Evolutionary conservation across 2,329 filamentous ascomycete species (phyloP).

Genomic region (Geosmithia putterillii): DNA sequence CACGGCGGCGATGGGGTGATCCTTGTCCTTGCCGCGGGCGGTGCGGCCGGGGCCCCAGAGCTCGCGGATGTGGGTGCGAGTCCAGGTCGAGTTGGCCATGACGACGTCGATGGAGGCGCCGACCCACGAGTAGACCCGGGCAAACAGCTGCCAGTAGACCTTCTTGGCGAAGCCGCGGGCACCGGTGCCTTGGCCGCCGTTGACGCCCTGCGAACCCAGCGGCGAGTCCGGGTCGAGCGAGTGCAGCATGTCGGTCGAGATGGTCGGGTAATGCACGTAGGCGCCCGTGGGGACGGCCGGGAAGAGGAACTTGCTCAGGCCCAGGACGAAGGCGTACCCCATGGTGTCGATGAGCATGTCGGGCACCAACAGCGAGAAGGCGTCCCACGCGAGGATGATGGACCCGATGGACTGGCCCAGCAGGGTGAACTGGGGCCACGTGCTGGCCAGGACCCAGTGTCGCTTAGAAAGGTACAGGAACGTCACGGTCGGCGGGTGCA

Average conservation of each 20-base stretch:
- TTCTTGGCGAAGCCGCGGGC: conserved; percentile 59
- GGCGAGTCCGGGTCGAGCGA: conserved; percentile 55
- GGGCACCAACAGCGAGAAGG: conserved; percentile 80
- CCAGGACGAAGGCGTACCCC: conserved; percentile 89
- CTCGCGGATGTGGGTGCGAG: conserved; percentile 65
- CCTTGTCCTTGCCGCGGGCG: conserved; percentile 28
- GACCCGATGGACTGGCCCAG: conserved; percentile 90
- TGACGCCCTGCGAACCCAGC: conserved; percentile 57
- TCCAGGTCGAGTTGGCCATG: conserved; percentile 98
- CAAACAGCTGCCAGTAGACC: conserved; percentile 79
- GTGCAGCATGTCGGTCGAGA: conserved; percentile 92
- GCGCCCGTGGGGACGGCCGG: conserved; percentile 70
- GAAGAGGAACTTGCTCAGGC: conserved; percentile 73
- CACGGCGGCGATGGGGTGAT: conserved; percentile 56
- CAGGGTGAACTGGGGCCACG: conserved; percentile 86
- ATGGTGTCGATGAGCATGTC: conserved; percentile 96
- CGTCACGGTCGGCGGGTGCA: conserved; percentile 69
- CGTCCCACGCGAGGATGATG: conserved; percentile 77
- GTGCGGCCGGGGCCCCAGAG: conserved; percentile 59
- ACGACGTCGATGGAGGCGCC: conserved; percentile 81
- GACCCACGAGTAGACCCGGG: conserved; percentile 67
- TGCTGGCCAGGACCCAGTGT: conserved; percentile 72
- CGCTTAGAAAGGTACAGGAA: conserved; percentile 88
- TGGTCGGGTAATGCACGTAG: conserved; percentile 97
- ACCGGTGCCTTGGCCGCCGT: conserved; percentile 71